These are phyloP conservation scores for Aspergillus transmontanensis DNA, from an alignment of 2,329 filamentous ascomycete genomes.

Conservation along the genomic window DNA sequence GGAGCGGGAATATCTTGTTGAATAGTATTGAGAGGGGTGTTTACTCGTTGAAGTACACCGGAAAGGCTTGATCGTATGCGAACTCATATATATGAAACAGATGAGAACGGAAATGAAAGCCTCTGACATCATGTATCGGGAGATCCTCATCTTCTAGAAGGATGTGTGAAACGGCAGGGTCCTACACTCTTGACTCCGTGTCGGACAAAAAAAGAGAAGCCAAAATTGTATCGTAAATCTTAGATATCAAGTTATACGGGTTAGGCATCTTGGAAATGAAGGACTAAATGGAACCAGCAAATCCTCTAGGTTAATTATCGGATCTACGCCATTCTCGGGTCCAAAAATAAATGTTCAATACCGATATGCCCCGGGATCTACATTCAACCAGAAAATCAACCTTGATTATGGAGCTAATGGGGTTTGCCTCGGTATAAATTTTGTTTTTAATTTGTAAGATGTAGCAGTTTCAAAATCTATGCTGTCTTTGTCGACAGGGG, in stretches of 20 bases:
- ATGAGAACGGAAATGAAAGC: neutral
- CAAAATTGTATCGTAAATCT: neutral
- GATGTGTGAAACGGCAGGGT: neutral
- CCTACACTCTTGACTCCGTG: neutral
- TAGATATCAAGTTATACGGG: neutral
- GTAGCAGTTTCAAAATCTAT: neutral
- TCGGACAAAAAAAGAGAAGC: neutral
- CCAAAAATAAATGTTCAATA: neutral
- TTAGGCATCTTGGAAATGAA: neutral
- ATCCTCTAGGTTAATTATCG: neutral
- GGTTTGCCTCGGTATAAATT: neutral
- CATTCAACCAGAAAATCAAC: neutral
- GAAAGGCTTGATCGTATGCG: neutral
- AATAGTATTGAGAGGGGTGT: slow-evolving; percentile 24
- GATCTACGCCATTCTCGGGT: neutral
- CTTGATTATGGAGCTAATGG: neutral
- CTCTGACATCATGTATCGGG: neutral
- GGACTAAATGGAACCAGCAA: neutral
- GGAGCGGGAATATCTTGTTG: slow-evolving; percentile 18
- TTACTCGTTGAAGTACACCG: slow-evolving; percentile 23
- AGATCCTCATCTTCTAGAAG: neutral
- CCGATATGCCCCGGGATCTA: neutral
- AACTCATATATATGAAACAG: neutral
- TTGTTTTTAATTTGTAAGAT: neutral
- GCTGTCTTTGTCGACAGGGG: neutral